phyloP scores from a whole-genome alignment of 768 basidiomycete genomes.

The Dendrothele bispora region DNA sequence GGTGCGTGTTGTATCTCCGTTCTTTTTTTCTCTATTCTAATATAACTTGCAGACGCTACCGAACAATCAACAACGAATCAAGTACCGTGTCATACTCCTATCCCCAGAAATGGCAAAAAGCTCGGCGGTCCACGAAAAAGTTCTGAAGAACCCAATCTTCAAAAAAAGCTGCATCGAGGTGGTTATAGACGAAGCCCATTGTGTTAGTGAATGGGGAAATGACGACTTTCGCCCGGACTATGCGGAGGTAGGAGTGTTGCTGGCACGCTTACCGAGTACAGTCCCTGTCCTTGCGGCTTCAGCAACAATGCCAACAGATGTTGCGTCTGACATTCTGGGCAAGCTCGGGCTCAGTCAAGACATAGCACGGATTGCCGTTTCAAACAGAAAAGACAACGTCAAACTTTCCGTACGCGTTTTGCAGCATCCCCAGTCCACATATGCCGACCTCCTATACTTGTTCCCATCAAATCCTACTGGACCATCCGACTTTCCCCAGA shows the following conservation, averaged over 20 bases:
- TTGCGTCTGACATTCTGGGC: not conserved
- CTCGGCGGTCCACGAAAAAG: not conserved
- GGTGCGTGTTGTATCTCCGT: no score
- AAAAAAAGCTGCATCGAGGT: slow-evolving; percentile 5
- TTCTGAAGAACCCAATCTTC: slow-evolving; percentile 1
- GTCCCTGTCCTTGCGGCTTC: slow-evolving; percentile 1
- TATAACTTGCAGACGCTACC: no score
- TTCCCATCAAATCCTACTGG: not conserved
- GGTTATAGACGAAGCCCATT: slow-evolving; percentile 18
- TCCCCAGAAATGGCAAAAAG: slow-evolving; percentile 1
- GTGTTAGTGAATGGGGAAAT: slow-evolving; percentile 17
- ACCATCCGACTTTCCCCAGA: slow-evolving; percentile 9
- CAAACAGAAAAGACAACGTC: slow-evolving; percentile 13
- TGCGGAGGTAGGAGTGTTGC: not conserved
- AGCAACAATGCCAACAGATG: not conserved
- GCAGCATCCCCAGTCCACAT: slow-evolving; percentile 10
- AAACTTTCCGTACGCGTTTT: slow-evolving; percentile 1
- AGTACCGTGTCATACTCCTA: no score
- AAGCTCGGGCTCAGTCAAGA: not conserved
- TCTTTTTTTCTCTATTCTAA: no score
- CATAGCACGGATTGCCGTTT: not conserved
- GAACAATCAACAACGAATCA: no score
- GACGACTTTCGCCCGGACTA: slow-evolving; percentile 1
- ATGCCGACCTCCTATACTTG: slow-evolving; percentile 8
- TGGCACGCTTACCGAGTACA: not conserved